A percentile compares a stretch with the other conserved stretches of the same genome.
Conservation (phyloP, 495 filamentous ascomycete species). For the Bryoglossum gracile region DNA sequence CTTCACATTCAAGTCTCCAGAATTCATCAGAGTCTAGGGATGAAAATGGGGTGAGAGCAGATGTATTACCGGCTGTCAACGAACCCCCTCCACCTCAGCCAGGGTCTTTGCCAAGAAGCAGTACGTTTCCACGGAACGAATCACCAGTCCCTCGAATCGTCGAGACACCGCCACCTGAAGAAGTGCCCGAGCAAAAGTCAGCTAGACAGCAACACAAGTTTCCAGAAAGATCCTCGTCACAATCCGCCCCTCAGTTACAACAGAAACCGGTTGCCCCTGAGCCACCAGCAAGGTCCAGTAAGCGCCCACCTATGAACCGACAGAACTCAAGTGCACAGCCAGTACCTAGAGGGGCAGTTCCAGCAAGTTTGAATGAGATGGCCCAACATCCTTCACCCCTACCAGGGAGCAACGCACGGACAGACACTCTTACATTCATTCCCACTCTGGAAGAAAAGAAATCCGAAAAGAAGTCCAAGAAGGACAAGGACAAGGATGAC, state of each 20-base stretch:
- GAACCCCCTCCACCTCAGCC: conserved; percentile 2
- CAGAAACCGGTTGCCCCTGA: conserved; percentile 28
- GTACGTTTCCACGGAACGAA: conserved; percentile 19
- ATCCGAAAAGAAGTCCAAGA: conserved; percentile 56
- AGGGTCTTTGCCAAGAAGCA: conserved; percentile 15
- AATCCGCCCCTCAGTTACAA: conserved; percentile 31
- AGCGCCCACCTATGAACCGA: conserved; percentile 35
- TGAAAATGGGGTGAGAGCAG: too few species aligned
- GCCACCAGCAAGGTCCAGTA: conserved; percentile 42
- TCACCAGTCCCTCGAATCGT: conserved; percentile 57
- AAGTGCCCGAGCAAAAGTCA: conserved; percentile 23
- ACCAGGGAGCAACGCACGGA: conserved; percentile 63
- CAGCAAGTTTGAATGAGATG: conserved; percentile 53
- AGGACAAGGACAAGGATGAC: conserved; percentile 53
- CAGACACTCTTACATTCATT: conserved; percentile 75
- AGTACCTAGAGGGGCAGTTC: conserved; percentile 6
- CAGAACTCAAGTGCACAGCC: conserved; percentile 17
- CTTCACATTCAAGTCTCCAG: conserved; percentile 33
- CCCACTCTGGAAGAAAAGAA: conserved; percentile 71
- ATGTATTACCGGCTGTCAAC: too few species aligned
- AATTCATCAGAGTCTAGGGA: too few species aligned
- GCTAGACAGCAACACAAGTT: conserved; percentile 24
- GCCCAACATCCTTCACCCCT: conserved; percentile 53
- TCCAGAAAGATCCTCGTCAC: conserved; percentile 50
- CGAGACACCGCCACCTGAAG: conserved; percentile 54